Base-by-base conservation (phyloP, 768 basidiomycete genomes). In the Tricholoma sp. region DNA sequence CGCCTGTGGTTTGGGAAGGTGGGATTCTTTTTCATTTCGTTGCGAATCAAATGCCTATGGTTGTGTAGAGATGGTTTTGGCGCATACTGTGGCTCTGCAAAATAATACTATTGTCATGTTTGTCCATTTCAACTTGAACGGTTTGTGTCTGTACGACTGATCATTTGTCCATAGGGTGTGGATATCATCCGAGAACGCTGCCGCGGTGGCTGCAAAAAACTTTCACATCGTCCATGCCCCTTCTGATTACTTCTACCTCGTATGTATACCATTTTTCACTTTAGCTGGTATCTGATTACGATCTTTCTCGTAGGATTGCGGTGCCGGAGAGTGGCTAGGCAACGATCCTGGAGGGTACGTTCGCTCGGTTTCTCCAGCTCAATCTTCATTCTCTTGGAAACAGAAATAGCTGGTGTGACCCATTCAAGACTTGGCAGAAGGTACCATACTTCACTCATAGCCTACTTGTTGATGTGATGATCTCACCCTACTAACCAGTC, bases 1-100 rank as follows among this genome's bases (percentile, higher is more conserved):
- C 81, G 0, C 82, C 91, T 0, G 82, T 92, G 28, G 89, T 94
- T 10, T 93, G 89, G 88, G 84, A 94, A 72, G 83, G 82, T 81
- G 13, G 24, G 72, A 52, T 24, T 13, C 10, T 20, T 37, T 29
- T 39, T 24, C 24, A 24, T 28, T 18, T 13, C 37, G n/a, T n/a
- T 12, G 45, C 20, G 50, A 13, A 36, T 37, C 7, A 37, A 7
- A 11, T 52, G 44, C 24, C 24, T 56, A 47, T 51, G 63, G 68
- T 4, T 75, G 74, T 28, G 24, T 78, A 77, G 87, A 90, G 65
- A 86, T 89, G 85, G 80, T 83, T 1, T 68, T 88, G 48, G 70
- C 71, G 1, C 77, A 83, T 59, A 69, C 76, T 41, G 70, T 85
- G 12, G 72, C 63, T 2, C 68, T 73, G 55, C 73, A 61, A 2